Evolutionary conservation across 805 yeast species (phyloP), one percentile per base, ranked within the genome.

Genomic region (Ogataea philodendri): DNA sequence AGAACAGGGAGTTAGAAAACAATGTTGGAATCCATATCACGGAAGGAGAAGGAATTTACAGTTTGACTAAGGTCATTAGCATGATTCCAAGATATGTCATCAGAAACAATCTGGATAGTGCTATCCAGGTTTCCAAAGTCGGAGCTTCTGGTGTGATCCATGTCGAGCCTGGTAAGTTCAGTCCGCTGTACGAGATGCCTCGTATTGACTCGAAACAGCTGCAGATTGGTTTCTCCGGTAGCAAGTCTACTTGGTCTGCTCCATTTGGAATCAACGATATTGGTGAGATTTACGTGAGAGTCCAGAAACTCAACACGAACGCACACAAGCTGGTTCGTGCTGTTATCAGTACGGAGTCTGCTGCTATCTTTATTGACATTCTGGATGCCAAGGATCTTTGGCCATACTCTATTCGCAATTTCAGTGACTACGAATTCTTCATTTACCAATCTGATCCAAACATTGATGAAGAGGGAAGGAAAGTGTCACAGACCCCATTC

Each of bases 341-440:
- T 18, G 89, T 83, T 39, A 74, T 87, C 16, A 56, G 81, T 22
- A 66, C 87, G n/a, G 96, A 89, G 44, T 74, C 77, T 27, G 88
- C 95, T 0, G 77, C 96, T 0, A 65, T 94, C 13, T 89, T 87
- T 51, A 72, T 93, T 30, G 81, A 80, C 45, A 58, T 90, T 22
- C 73, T 72, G 26, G 79, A 79, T 53, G 93, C 95, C 2, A 75
- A 76, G 22, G 72, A 78, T 41, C 67, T 72, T 40, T 93, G 99
- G 99, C 99, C 98, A 9, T 93, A 66, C 55, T 85, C 96, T 0
- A 80, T 93, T 26, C 67, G 96, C 42, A 93, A 93, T 57, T 89
- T 87, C 60, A 85, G 93, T 55, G 86, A 86, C 43, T 63, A 74
- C n/a, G 96, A 87, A 48, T 87, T 90, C 52, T 72, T 79, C 32